Evolutionary conservation across 2,329 filamentous ascomycete species (phyloP).

Genomic region (Pyrenochaeta sp.): DNA sequence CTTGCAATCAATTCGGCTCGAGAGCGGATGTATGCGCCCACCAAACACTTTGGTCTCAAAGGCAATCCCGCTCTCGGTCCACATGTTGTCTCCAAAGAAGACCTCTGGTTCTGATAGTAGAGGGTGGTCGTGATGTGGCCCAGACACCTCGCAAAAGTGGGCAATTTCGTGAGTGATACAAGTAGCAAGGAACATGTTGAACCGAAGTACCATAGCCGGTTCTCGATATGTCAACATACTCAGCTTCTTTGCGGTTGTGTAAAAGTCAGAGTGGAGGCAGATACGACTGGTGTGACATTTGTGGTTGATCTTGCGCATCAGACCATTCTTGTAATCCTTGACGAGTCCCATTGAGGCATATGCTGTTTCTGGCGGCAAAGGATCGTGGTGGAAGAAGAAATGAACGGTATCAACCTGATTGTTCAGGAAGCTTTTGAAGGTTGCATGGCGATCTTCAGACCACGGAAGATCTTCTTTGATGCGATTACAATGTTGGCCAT

Average conservation of each 20-base stretch:
- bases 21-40: slow-evolving; percentile 48
- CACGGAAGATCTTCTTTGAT: slow-evolving; percentile 45
- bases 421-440: slow-evolving; percentile 40
- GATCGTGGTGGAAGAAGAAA: slow-evolving; percentile 48
- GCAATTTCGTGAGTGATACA: slow-evolving; percentile 50
- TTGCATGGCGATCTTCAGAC: slow-evolving; percentile 38
- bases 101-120: slow-evolving; percentile 46
- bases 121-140: slow-evolving; percentile 45
- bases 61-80: slow-evolving; percentile 50
- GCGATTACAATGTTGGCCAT: slow-evolving; percentile 44
- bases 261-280: slow-evolving; percentile 50
- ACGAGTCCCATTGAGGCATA: slow-evolving; percentile 50
- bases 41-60: slow-evolving; percentile 51
- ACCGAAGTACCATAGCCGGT: slow-evolving; percentile 50
- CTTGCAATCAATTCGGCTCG: slow-evolving; percentile 48
- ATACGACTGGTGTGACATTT: slow-evolving; percentile 49
- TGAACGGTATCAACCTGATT: slow-evolving; percentile 47
- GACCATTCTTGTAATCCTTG: slow-evolving; percentile 46
- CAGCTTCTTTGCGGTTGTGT: slow-evolving; percentile 50
- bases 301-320: slow-evolving; percentile 43
- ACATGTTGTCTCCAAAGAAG: slow-evolving; percentile 50
- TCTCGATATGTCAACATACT: slow-evolving; percentile 47
- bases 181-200: slow-evolving; percentile 50
- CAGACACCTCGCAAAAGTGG: slow-evolving; percentile 50
- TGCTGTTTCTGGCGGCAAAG: slow-evolving; percentile 43